Conservation (phyloP, 1,284 basidiomycete species). For the Fistulinella cinereoalba region DNA sequence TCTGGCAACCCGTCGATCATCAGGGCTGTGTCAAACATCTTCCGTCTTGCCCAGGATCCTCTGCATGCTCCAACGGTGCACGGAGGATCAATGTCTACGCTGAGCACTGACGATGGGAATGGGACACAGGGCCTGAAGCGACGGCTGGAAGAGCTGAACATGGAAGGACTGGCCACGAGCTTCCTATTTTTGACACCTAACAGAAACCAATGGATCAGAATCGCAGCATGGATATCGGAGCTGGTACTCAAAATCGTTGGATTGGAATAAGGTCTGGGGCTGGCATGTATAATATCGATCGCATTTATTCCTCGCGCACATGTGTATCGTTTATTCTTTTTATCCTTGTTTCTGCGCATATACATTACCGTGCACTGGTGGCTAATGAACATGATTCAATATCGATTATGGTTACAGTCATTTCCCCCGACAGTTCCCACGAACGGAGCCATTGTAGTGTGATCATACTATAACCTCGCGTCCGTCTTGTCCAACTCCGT, state of each 20-base stretch:
- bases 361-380: not conserved
- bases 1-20: conserved; percentile 74
- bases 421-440: conserved; percentile 30
- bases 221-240: conserved; percentile 72
- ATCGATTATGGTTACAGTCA: too few relatives aligned
- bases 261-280: conserved; percentile 25
- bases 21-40: conserved; percentile 68
- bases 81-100: conserved; percentile 58
- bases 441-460: not conserved
- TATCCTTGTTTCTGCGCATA: conserved; percentile 6
- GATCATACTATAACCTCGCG: not conserved
- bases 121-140: conserved; percentile 26
- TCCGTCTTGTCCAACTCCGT: conserved; percentile 12
- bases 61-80: conserved; percentile 39
- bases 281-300: conserved; percentile 21
- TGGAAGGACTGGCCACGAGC: conserved; percentile 67
- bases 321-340: conserved; percentile 9
- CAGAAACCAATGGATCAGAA: conserved; percentile 56
- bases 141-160: conserved; percentile 59
- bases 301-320: conserved; percentile 10
- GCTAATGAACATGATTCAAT: too few relatives aligned
- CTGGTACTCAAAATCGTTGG: conserved; percentile 57
- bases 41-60: conserved; percentile 64
- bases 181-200: conserved; percentile 66
- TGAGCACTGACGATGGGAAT: conserved; percentile 57